phyloP scores from a whole-genome alignment of 139 green algal species.

The Diplosphaera chodatii region DNA sequence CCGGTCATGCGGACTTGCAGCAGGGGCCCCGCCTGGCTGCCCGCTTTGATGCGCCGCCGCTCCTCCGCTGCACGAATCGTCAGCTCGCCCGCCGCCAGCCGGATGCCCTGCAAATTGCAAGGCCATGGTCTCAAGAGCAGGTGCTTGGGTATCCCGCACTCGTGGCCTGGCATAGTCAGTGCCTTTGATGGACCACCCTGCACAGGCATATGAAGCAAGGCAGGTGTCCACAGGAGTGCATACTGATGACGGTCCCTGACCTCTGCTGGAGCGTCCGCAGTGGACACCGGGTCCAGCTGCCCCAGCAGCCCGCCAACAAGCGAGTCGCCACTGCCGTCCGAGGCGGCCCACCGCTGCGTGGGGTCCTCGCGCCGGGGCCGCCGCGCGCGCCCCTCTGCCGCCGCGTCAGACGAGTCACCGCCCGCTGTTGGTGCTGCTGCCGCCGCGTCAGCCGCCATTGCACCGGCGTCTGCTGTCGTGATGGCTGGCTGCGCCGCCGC shows the following conservation, averaged over 20 bases:
- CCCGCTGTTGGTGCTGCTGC: no score
- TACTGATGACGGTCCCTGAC: no score
- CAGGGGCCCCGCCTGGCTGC: neutral
- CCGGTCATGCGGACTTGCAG: constrained; percentile 14
- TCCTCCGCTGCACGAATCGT: constrained; percentile 51
- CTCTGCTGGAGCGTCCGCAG: constrained; percentile 13
- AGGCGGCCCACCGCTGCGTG: neutral
- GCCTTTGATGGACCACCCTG: no score
- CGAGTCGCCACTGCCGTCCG: neutral
- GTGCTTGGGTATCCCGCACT: no score
- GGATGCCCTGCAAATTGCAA: constrained; percentile 30
- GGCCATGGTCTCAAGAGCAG: no score
- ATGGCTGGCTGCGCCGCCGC: no score
- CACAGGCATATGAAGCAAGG: no score
- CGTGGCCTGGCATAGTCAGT: no score
- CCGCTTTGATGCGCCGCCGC: constrained; percentile 10
- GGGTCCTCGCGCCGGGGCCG: neutral
- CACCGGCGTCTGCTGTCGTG: no score
- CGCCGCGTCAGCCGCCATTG: no score
- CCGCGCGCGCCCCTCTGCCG: neutral
- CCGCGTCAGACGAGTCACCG: no score
- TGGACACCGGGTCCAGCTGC: constrained; percentile 21
- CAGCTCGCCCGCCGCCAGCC: constrained; percentile 49
- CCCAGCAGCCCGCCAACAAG: neutral
- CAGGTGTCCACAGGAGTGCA: no score